Evolutionary conservation across 306 rosid genomes (phyloP), one percentile per base, ranked within the genome.

Genomic region (Prosopis cineraria): DNA sequence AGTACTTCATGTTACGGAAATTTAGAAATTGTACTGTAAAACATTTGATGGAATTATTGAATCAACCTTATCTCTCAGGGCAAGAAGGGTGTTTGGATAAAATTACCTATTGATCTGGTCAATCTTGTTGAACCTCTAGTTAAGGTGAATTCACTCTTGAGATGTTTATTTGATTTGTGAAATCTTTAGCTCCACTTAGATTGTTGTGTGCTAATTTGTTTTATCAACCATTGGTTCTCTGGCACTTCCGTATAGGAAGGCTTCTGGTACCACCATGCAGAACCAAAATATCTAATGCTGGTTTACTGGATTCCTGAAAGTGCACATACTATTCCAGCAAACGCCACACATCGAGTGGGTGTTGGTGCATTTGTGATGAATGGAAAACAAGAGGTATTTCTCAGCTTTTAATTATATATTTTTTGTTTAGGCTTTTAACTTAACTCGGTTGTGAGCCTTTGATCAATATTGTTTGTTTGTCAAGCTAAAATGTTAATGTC

Each of bases 241-340:
- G 73, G 69, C 25, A 69, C 40, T 17, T 71, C 19, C 44, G 40
- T 74, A 76, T 85, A 92, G 98, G 91, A 92, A 78, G 97, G 97
- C 17, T 94, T 94, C 76, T 88, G 90, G 93, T 92, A 85, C 79
- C 97, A 94, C 85, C 97, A 94, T 68, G 98, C 98, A 1, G 98
- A 93, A 86, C 90, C 97, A 45, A 80, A 86, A 14, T 89, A 92
- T 80, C 79, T 92, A 80, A 95, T 95, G 96, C 91, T 95, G 14
- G 90, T 92, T 7, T 78, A 80, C 69, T 95, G 99, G 99, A 88
- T 95, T 79, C 90, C 97, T 6, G 85, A 78, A 64, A 79, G 83
- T 40, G 29, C 74, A 31, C 76, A 81, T 58, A 91, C 96, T 44
- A 81, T 92, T 87, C 98, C 97, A n/a, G 83, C 84, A 70, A 91